These are phyloP conservation scores for Helicostylum pulchrum DNA, from an alignment of 192 early-diverging fungal species.

Conservation along the genomic window DNA sequence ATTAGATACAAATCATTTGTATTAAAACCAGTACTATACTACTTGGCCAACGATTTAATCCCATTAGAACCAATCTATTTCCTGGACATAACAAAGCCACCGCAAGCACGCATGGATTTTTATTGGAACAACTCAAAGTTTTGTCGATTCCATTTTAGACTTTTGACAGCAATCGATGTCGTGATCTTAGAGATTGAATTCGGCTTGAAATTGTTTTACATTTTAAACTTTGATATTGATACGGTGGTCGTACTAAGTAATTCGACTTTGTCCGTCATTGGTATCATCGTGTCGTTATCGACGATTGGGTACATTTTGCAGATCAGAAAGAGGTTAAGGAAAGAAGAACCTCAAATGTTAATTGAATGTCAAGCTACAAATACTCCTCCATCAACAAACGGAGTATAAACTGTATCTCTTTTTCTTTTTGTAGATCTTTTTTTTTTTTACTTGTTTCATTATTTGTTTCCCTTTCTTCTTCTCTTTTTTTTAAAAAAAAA, in stretches of 20 bases:
- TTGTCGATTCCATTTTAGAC: conserved; percentile 34
- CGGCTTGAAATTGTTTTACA: conserved; percentile 34
- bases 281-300: conserved; percentile 20
- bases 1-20: conserved; percentile 33
- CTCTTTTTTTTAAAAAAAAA: too few relatives aligned
- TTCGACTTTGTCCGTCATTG: conserved; percentile 26
- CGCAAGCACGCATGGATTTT: conserved; percentile 27
- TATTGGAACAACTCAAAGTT: conserved; percentile 37
- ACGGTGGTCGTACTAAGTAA: conserved; percentile 30
- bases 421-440: too few relatives aligned
- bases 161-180: conserved; percentile 34
- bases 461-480: background rate
- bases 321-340: conserved; percentile 19
- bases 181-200: conserved; percentile 31
- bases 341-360: conserved; percentile 28
- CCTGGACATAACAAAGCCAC: conserved; percentile 5
- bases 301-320: conserved; percentile 23
- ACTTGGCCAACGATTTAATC: conserved; percentile 37
- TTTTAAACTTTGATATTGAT: conserved; percentile 31
- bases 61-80: conserved; percentile 23
- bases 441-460: background rate
- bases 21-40: conserved; percentile 37
- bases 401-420: background rate
- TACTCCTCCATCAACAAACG: background rate
- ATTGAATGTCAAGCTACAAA: background rate